phyloP scores from a whole-genome alignment of 345 rosid species.

The Ceriops zippeliana region DNA sequence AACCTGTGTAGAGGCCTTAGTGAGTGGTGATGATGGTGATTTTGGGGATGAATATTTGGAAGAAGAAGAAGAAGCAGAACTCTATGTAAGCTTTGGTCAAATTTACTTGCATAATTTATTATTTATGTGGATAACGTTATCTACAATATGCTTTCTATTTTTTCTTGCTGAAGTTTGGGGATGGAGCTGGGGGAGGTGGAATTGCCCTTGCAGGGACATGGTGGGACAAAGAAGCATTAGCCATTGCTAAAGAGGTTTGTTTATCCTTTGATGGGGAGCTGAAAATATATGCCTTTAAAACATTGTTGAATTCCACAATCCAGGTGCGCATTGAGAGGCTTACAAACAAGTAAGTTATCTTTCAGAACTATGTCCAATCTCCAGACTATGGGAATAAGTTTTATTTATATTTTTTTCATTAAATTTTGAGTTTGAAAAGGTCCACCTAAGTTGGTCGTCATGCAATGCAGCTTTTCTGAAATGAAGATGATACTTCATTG shows the following conservation, averaged over 20 bases:
- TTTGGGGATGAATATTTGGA: conserved; percentile 45
- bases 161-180: conserved; percentile 53
- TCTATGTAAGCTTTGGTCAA: conserved; percentile 43
- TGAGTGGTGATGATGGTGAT: conserved; percentile 36
- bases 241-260: conserved; percentile 55
- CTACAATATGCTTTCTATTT: conserved; percentile 2
- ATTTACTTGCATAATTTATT: conserved; percentile 1
- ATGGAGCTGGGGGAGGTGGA: conserved; percentile 90
- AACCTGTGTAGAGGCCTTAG: conserved; percentile 31
- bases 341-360: conserved; percentile 53
- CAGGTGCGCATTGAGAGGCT: conserved; percentile 83
- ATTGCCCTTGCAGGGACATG: conserved; percentile 69
- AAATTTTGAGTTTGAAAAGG: neutral
- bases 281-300: conserved; percentile 75
- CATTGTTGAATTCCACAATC: conserved; percentile 53
- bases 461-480: neutral
- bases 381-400: no score
- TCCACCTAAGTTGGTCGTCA: no score
- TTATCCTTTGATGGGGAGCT: conserved; percentile 61
- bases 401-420: neutral
- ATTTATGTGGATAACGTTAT: conserved; percentile 12
- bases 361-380: neutral
- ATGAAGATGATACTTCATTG: neutral
- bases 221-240: conserved; percentile 84
- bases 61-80: conserved; percentile 57